Evolutionary conservation across 2,329 filamentous ascomycete genomes (phyloP).

Genomic region (Ambrosiella xylebori): DNA sequence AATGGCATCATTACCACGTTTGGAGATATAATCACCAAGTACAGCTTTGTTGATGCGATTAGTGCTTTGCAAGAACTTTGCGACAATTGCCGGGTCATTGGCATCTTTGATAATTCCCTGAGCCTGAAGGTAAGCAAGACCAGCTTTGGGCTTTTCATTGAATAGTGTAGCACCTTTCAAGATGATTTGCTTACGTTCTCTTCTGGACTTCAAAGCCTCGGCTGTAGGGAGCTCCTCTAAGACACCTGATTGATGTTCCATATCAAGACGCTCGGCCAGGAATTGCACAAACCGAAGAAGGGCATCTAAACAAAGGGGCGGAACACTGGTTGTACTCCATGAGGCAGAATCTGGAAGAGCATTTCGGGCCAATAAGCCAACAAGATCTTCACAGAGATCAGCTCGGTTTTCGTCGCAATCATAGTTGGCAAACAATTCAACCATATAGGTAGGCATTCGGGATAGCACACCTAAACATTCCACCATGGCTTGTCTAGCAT

Average conservation of each 20-base stretch:
- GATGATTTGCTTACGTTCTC: slow-evolving; percentile 71
- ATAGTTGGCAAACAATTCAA: slow-evolving; percentile 93
- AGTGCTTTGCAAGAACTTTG: slow-evolving; percentile 76
- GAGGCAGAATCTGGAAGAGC: slow-evolving; percentile 93
- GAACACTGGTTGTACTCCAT: slow-evolving; percentile 97
- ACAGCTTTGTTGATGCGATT: slow-evolving; percentile 77
- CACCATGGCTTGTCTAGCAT: slow-evolving; percentile 95
- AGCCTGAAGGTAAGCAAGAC: slow-evolving; percentile 68
- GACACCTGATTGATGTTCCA: slow-evolving; percentile 31
- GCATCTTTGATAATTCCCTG: slow-evolving; percentile 71
- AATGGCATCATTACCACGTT: slow-evolving; percentile 72
- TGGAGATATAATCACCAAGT: slow-evolving; percentile 84
- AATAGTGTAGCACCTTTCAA: slow-evolving; percentile 79
- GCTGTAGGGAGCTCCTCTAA: slow-evolving; percentile 46
- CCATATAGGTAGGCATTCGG: slow-evolving; percentile 85
- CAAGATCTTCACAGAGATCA: slow-evolving; percentile 88
- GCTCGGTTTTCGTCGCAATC: slow-evolving; percentile 85
- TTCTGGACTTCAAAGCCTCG: slow-evolving; percentile 47
- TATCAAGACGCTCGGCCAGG: slow-evolving; percentile 68
- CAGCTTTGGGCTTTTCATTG: slow-evolving; percentile 84
- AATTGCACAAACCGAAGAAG: slow-evolving; percentile 82
- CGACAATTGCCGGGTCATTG: slow-evolving; percentile 58
- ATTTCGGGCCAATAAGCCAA: slow-evolving; percentile 81
- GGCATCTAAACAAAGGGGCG: slow-evolving; percentile 83
- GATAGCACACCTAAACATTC: slow-evolving; percentile 86